A percentile compares a stretch with the other conserved stretches of the same genome.
phyloP scores from a whole-genome alignment of 2,329 filamentous ascomycete species.

The Pseudogymnoascus sp. region DNA sequence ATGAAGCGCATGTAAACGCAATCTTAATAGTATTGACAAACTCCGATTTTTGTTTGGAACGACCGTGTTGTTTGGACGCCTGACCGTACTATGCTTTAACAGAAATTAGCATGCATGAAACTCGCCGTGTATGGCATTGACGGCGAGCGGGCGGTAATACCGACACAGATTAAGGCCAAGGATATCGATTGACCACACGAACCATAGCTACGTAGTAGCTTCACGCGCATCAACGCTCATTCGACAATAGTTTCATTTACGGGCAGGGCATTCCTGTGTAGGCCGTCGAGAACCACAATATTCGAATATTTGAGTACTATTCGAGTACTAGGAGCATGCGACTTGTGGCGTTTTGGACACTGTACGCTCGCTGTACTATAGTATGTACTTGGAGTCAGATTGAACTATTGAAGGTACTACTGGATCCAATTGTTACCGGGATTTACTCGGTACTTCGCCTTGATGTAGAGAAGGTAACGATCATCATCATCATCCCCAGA shows the following conservation, averaged over 20 bases:
- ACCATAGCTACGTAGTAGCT: conserved; percentile 1
- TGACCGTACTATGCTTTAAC: conserved; percentile 5
- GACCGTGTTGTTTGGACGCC: conserved; percentile 7
- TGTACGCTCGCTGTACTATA: neutral
- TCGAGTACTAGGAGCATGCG: neutral
- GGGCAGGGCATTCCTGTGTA: neutral
- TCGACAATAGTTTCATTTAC: conserved; percentile 1
- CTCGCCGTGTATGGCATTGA: conserved; percentile 1
- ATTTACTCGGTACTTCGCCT: neutral
- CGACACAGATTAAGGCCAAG: conserved; percentile 9
- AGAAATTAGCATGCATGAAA: conserved; percentile 9
- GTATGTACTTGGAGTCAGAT: neutral
- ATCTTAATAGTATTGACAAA: neutral
- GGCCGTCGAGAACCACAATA: neutral
- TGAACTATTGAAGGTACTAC: neutral
- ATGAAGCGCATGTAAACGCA: conserved; percentile 5
- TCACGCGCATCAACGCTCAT: neutral
- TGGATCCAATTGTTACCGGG: neutral
- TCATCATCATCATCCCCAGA: conserved; percentile 7
- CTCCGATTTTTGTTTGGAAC: conserved; percentile 3
- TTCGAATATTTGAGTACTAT: neutral
- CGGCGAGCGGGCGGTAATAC: conserved; percentile 3
- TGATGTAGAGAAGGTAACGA: neutral
- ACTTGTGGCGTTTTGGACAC: conserved; percentile 2
- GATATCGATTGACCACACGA: conserved; percentile 2